A percentile compares a stretch with the other conserved stretches of the same genome.
Evolutionary conservation across 192 early-diverging fungal species (phyloP).

Genomic region (Podila epigama): DNA sequence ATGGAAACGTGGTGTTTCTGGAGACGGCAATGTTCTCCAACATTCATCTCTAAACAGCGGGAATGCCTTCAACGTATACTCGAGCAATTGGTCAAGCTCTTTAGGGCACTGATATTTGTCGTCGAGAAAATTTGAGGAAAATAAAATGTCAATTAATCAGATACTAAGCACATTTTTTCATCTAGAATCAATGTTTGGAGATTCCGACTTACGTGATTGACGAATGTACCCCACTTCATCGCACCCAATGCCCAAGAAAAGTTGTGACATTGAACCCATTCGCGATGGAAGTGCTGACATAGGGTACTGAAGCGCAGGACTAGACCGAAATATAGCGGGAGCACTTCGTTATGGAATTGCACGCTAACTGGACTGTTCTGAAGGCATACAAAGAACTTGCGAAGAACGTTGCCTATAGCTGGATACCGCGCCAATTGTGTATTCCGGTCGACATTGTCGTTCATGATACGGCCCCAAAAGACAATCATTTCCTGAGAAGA

Average conservation of each 20-base stretch:
- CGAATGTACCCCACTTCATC: conserved; percentile 49
- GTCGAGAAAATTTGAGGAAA: neutral
- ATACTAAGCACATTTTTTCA: neutral
- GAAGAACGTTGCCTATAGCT: conserved; percentile 1
- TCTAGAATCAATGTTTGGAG: neutral
- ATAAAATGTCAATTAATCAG: neutral
- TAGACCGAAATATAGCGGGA: conserved; percentile 47
- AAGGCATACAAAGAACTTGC: conserved; percentile 36
- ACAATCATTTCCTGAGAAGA: conserved; percentile 34
- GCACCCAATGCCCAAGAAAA: conserved; percentile 41
- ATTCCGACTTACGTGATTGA: conserved; percentile 23
- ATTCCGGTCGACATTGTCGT: conserved; percentile 15
- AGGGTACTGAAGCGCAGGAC: conserved; percentile 22
- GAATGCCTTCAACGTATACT: conserved; percentile 9
- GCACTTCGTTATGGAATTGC: conserved; percentile 32
- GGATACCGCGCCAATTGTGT: conserved; percentile 9
- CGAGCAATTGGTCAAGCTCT: conserved; percentile 27
- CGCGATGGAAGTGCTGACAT: conserved; percentile 1
- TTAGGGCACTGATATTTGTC: conserved; percentile 17
- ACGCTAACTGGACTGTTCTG: conserved; percentile 26
- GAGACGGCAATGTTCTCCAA: conserved; percentile 14
- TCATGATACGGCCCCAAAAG: conserved; percentile 36
- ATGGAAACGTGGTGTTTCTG: conserved; percentile 9
- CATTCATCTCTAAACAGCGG: conserved; percentile 29
- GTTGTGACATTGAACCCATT: conserved; percentile 39